These are phyloP conservation scores for Xerocomus amazonicus DNA, from an alignment of 1,284 basidiomycete species.

Conservation along the genomic window DNA sequence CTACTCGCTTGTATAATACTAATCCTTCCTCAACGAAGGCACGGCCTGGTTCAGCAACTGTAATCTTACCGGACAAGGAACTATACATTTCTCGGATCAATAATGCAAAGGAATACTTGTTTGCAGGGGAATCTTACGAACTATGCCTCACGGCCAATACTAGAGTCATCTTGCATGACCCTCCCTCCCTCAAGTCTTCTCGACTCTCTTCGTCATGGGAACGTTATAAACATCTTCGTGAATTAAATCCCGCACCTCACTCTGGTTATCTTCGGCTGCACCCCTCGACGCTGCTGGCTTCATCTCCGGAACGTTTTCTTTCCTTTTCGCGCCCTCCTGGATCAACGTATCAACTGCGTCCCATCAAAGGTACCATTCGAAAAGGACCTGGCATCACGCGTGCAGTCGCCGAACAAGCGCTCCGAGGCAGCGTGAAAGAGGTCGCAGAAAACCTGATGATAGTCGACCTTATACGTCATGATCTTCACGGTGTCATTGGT, in stretches of 20 bases:
- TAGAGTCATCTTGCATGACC: conserved; percentile 40
- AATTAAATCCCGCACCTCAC: conserved; percentile 88
- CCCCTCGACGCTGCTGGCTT: conserved; percentile 66
- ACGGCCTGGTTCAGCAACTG: conserved; percentile 30
- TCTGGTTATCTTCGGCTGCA: conserved; percentile 78
- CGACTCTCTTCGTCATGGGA: conserved; percentile 59
- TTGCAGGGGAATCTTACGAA: conserved; percentile 92
- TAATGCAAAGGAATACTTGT: conserved; percentile 72
- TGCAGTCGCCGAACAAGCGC: conserved; percentile 56
- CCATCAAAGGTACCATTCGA: conserved; percentile 91
- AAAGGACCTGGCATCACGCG: conserved; percentile 63
- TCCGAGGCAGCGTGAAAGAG: conserved; percentile 84
- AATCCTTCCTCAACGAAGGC: conserved; percentile 23
- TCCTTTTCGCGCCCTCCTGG: conserved; percentile 71
- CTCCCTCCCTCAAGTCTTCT: conserved; percentile 25
- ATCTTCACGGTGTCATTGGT: conserved; percentile 77
- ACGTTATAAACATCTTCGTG: conserved; percentile 68
- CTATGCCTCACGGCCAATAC: conserved; percentile 88
- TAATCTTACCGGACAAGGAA: conserved; percentile 52
- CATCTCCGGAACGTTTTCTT: conserved; percentile 92
- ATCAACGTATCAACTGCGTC: conserved; percentile 78
- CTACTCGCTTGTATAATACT: conserved; percentile 22
- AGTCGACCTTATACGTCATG: conserved; percentile 93
- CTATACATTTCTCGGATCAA: conserved; percentile 74
- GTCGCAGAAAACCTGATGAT: conserved; percentile 99